phyloP scores from a whole-genome alignment of 352 stramenopile genomes.

The Pythium periplocum region DNA sequence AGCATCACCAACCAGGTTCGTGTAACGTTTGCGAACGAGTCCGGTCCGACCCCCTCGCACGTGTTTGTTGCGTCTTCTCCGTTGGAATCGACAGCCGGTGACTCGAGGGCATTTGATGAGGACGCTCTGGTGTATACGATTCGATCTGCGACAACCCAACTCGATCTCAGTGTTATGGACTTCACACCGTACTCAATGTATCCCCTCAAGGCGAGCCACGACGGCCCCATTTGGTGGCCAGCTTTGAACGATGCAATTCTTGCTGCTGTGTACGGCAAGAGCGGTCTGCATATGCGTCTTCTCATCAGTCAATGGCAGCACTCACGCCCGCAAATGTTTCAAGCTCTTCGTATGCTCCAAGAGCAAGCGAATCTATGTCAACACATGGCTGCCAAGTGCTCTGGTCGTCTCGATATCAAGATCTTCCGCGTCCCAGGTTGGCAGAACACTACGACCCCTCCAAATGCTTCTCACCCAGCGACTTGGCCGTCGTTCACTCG shows the following conservation, averaged over 20 bases:
- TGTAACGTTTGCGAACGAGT: constrained; percentile 14
- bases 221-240: constrained; percentile 58
- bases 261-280: constrained; percentile 46
- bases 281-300: constrained; percentile 42
- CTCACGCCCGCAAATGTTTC: constrained; percentile 47
- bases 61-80: constrained; percentile 67
- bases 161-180: constrained; percentile 82
- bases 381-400: constrained; percentile 29
- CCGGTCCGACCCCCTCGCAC: constrained; percentile 9
- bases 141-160: constrained; percentile 33
- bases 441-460: constrained; percentile 50
- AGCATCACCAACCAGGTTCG: constrained; percentile 58
- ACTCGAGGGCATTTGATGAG: constrained; percentile 60
- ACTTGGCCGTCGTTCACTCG: constrained; percentile 64
- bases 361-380: constrained; percentile 43
- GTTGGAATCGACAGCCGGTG: constrained; percentile 41
- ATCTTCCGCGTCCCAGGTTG: constrained; percentile 73
- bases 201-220: constrained; percentile 21
- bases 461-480: constrained; percentile 2
- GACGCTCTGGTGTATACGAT: constrained; percentile 75
- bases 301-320: constrained; percentile 80
- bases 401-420: constrained; percentile 57
- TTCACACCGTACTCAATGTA: constrained; percentile 75
- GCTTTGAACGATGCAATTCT: constrained; percentile 60
- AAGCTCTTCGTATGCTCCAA: constrained; percentile 39